A percentile compares a stretch with the other conserved stretches of the same genome.
phyloP scores from a whole-genome alignment of 495 filamentous ascomycete genomes.

The Penicilliopsis zonata region DNA sequence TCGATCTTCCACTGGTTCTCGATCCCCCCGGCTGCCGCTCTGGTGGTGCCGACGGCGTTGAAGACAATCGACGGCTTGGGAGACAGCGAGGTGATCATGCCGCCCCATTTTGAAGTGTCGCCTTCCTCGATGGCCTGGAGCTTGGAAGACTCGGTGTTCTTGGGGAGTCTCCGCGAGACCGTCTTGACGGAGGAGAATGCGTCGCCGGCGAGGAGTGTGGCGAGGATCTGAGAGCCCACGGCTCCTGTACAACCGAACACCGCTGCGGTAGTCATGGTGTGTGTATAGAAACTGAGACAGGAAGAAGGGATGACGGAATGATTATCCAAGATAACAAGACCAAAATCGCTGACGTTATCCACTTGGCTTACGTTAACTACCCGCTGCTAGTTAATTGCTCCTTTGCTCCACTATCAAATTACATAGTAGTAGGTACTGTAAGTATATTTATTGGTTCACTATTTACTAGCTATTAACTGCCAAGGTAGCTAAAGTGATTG shows the following conservation, averaged over 20 bases:
- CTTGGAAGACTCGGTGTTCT: conserved; percentile 17
- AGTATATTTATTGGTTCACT: no score
- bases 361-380: no score
- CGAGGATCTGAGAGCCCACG: conserved; percentile 39
- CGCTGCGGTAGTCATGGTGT: conserved; percentile 30
- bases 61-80: conserved; percentile 50
- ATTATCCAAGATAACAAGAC: conserved; percentile 12
- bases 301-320: not conserved
- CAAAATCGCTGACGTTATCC: no score
- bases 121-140: conserved; percentile 31
- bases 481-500: no score
- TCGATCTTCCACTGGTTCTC: conserved; percentile 68
- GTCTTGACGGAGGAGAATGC: conserved; percentile 31
- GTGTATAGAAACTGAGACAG: not conserved
- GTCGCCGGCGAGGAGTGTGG: conserved; percentile 25
- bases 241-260: conserved; percentile 36
- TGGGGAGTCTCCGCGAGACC: conserved; percentile 31
- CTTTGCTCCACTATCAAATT: no score
- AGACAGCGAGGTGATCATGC: conserved; percentile 34
- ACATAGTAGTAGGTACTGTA: no score
- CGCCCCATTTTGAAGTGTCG: conserved; percentile 43
- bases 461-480: no score
- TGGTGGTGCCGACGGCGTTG: conserved; percentile 57
- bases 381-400: no score
- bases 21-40: conserved; percentile 51